phyloP scores from a whole-genome alignment of 2,329 filamentous ascomycete genomes.

The Aspergillus carbonarius region DNA sequence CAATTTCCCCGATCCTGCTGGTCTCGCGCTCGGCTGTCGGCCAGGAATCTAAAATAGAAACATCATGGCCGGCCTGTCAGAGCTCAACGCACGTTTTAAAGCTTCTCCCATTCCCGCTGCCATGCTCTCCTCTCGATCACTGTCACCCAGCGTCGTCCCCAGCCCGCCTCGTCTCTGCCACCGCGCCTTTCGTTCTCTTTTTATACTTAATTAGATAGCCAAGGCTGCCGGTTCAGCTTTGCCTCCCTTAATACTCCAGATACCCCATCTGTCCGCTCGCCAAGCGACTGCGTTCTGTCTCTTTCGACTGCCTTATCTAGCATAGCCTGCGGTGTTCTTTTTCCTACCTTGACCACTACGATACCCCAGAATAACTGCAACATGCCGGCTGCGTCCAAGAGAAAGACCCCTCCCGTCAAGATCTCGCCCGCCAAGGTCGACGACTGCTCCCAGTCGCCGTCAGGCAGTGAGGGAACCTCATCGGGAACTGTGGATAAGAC shows the following conservation, averaged over 20 bases:
- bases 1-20: conserved; percentile 13
- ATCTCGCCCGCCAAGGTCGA: conserved; percentile 13
- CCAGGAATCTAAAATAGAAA: conserved; percentile 23
- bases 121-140: conserved; percentile 9
- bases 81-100: conserved; percentile 20
- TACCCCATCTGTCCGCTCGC: conserved; percentile 14
- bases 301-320: conserved; percentile 10
- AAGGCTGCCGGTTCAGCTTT: conserved; percentile 46
- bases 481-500: conserved; percentile 57
- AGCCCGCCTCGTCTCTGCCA: conserved; percentile 21
- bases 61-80: conserved; percentile 17
- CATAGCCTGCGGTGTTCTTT: not conserved
- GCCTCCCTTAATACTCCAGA: conserved; percentile 24
- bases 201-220: conserved; percentile 32
- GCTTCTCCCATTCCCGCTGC: conserved; percentile 21
- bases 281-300: conserved; percentile 16
- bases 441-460: conserved; percentile 27
- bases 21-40: conserved; percentile 16
- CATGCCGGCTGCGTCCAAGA: conserved; percentile 22
- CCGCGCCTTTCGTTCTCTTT: conserved; percentile 29
- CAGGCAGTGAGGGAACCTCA: conserved; percentile 49
- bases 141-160: conserved; percentile 16
- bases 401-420: conserved; percentile 12
- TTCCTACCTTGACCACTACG: not conserved
- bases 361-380: not conserved